Evolutionary conservation across 2,329 filamentous ascomycete genomes (phyloP), one percentile per base, ranked within the genome.

Genomic region (Beauveria caledonica): DNA sequence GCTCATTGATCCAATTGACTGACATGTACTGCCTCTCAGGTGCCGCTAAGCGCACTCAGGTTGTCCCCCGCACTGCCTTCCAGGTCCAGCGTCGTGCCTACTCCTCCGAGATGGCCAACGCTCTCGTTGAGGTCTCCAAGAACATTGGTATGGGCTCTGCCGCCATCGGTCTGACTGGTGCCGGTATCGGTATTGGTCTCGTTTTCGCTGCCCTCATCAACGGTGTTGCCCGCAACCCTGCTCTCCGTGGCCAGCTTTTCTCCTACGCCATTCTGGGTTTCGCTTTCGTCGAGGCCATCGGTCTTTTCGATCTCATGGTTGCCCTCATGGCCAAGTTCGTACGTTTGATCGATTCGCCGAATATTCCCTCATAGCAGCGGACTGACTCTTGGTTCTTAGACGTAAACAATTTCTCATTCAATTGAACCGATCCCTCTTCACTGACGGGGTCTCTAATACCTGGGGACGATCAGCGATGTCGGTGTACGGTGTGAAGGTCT

Each of bases 181-280:
- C 89, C 75, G 89, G 90, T 91, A 90, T 94, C 78, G 90, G 90
- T 90, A 95, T 94, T 80, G 90, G 90, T 84, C 86, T 93, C 76
- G 90, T 95, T 76, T 95, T 95, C 86, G 90, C 88, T 76, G 87
- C 89, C 73, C 89, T 95, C 76, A 84, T 95, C 75, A 87, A 89
- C 80, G 86, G 86, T 81, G 90, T 94, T 77, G 89, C 90, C 83
- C 90, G 90, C 83, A 96, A 96, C 89, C 90, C 90, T 74, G 89
- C 88, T 75, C 89, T 95, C 82, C 88, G 90, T 82, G 90, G 90
- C 77, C 91, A 95, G 86, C 90, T 96, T 75, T 96, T 94, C 89
- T 90, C 61, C 70, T 93, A 94, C 82, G 90, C 90, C 85, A 93
- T 94, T 89, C 83, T 94, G 76, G 90, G 90, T 83, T 94, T 94